phyloP scores from a whole-genome alignment of 2,329 filamentous ascomycete species.

The Aspergillus pseudoglaucus region DNA sequence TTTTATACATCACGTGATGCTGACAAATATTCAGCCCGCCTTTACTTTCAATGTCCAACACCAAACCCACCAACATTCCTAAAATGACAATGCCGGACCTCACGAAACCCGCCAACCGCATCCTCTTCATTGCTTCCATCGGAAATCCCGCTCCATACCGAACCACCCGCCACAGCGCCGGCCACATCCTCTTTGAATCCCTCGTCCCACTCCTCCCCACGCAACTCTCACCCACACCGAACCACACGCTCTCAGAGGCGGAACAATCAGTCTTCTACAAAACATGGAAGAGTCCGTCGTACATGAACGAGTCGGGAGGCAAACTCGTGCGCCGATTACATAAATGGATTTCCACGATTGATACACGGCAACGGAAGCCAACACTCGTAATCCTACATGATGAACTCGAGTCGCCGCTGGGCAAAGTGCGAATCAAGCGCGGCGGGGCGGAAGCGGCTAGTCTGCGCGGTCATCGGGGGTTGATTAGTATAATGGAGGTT shows the following conservation, averaged over 20 bases:
- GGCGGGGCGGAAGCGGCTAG: conserved; percentile 52
- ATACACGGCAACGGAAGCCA: conserved; percentile 11
- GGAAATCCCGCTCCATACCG: conserved; percentile 73
- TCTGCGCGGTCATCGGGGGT: conserved; percentile 65
- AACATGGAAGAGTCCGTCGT: conserved; percentile 61
- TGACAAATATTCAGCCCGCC: too few relatives aligned
- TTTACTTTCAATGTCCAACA: neutral
- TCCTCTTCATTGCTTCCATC: conserved; percentile 73
- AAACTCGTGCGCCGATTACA: conserved; percentile 63
- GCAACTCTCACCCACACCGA: conserved; percentile 40
- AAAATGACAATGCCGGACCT: neutral
- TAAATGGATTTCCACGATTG: conserved; percentile 24
- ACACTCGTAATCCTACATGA: conserved; percentile 77
- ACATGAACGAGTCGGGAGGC: conserved; percentile 80
- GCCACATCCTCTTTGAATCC: conserved; percentile 66
- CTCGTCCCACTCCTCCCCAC: conserved; percentile 46
- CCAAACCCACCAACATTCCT: neutral
- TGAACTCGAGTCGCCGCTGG: conserved; percentile 69
- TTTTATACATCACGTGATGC: too few relatives aligned
- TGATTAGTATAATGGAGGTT: conserved; percentile 58
- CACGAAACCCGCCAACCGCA: conserved; percentile 18
- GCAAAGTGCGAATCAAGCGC: conserved; percentile 57
- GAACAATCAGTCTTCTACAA: conserved; percentile 20
- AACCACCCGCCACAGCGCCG: conserved; percentile 78
- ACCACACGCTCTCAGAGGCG: conserved; percentile 32